Evolutionary conservation across 2,329 filamentous ascomycete species (phyloP), one percentile per base, ranked within the genome.

Genomic region (Verticillium albo-atrum): DNA sequence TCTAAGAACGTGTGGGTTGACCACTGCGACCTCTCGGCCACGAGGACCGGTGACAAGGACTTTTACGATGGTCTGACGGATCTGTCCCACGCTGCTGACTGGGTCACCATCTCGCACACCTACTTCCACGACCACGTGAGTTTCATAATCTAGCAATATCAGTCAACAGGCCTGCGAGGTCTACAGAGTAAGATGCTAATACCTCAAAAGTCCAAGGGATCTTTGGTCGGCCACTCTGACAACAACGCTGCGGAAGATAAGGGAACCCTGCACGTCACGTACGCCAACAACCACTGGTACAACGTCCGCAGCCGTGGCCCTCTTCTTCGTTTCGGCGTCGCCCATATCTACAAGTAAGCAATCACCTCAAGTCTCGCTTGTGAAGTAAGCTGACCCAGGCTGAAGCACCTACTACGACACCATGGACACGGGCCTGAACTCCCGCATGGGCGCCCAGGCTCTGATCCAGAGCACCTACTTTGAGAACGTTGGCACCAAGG

Each of bases 1-100:
- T 77, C 79, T 52, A 80, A 69, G 58, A 85, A 85, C 60, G 75
- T 83, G 63, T 89, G 85, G 85, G 74, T 89, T 55, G 85, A 89
- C 71, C 85, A 88, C 73, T 77, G 79, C 68, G 85, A 89, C 62
- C 76, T 89, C 14, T 83, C 79, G 6, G 83, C 82, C n/a, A 61
- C 61, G 6, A 55, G 61, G 6, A 56, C 58, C 17, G 76, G 82
- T 66, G 82, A 79, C 75, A 89, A 89, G 73, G 84, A 89, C 74
- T 86, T 83, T 72, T 88, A 88, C 68, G 86, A 89, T 59, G 85
- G 86, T 14, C 79, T 88, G 1, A 71, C 84, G 37, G 86, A 89
- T 62, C 73, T 77, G 27, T 86, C 82, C 51, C 85, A 88, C 70
- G 86, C 77, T 32, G 75, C 79, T 3, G 84, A 89, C 73, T 88